Percentiles rank a stretch among this genome's conserved stretches.
Evolutionary conservation across 179 eudicot species (phyloP).

Genomic region (Beta corolliflora): DNA sequence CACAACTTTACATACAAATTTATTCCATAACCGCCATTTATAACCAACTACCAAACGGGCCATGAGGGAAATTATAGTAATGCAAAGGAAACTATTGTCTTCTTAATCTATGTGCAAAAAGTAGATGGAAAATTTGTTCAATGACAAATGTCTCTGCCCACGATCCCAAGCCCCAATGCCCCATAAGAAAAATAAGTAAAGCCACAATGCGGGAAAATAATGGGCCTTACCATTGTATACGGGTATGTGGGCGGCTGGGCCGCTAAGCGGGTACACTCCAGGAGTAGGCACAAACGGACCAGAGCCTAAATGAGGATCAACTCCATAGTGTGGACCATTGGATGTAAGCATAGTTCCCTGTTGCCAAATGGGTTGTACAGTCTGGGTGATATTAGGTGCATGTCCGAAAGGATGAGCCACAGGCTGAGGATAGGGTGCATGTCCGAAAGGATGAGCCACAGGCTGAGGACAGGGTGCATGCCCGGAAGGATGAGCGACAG

Average conservation of each 20-base stretch:
- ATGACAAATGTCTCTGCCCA: too few relatives aligned
- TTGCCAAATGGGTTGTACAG: background rate
- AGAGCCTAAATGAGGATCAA: background rate
- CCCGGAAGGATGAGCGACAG: too few relatives aligned
- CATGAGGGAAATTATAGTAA: too few relatives aligned
- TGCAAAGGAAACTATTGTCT: too few relatives aligned
- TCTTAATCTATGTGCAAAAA: too few relatives aligned
- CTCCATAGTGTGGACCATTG: background rate
- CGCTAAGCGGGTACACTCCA: background rate
- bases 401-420: background rate
- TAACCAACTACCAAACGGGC: too few relatives aligned
- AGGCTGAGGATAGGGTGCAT: background rate
- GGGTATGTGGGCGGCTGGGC: background rate
- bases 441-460: background rate
- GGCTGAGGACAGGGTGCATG: background rate
- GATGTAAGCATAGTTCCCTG: slow-evolving; percentile 1
- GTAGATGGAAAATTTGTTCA: too few relatives aligned
- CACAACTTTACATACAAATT: too few relatives aligned
- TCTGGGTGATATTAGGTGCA: background rate
- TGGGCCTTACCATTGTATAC: background rate
- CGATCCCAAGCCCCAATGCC: background rate
- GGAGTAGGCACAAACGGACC: background rate
- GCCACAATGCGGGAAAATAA: background rate
- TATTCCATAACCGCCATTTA: too few relatives aligned
- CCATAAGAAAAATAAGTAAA: background rate